Percentiles rank a stretch among this genome's conserved stretches.
phyloP scores from a whole-genome alignment of 2,329 filamentous ascomycete genomes.

The Penicillium sp. region DNA sequence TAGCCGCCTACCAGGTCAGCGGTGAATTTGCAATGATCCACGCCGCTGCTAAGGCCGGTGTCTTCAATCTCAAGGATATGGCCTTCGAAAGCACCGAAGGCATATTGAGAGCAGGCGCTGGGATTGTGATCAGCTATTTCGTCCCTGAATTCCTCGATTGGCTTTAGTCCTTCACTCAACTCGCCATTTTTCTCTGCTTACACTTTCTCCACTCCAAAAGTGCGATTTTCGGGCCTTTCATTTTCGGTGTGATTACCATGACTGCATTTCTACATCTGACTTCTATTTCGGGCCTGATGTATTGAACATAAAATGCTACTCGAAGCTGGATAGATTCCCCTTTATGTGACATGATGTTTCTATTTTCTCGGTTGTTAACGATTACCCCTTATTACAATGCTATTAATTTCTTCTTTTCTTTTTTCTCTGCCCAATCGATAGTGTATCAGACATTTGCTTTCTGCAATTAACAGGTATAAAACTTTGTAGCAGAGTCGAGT shows the following conservation, averaged over 20 bases:
- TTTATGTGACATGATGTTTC: constrained; percentile 7
- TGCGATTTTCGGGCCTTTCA: neutral
- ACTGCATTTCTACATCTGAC: neutral
- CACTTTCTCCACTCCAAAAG: constrained; percentile 6
- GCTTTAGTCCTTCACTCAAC: constrained; percentile 38
- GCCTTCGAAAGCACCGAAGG: constrained; percentile 92
- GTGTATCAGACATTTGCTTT: neutral
- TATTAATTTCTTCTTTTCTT: neutral
- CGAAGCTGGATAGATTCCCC: constrained; percentile 10
- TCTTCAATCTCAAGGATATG: constrained; percentile 93
- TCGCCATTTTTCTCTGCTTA: neutral
- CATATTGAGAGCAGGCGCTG: constrained; percentile 87
- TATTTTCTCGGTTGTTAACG: neutral
- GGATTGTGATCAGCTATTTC: constrained; percentile 92
- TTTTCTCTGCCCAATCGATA: neutral
- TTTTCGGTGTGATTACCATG: neutral
- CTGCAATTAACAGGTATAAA: neutral
- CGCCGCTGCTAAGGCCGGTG: constrained; percentile 89
- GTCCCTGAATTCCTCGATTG: constrained; percentile 73
- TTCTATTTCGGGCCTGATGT: neutral
- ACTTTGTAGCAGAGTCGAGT: neutral
- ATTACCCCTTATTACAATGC: constrained; percentile 5
- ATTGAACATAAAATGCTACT: neutral
- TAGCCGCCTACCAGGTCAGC: constrained; percentile 95
- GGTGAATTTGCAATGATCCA: constrained; percentile 99